Percentiles rank a stretch among this genome's conserved stretches.
Evolutionary conservation across 2,329 filamentous ascomycete genomes (phyloP).

Genomic region (Trichophyton mentagrophytes): DNA sequence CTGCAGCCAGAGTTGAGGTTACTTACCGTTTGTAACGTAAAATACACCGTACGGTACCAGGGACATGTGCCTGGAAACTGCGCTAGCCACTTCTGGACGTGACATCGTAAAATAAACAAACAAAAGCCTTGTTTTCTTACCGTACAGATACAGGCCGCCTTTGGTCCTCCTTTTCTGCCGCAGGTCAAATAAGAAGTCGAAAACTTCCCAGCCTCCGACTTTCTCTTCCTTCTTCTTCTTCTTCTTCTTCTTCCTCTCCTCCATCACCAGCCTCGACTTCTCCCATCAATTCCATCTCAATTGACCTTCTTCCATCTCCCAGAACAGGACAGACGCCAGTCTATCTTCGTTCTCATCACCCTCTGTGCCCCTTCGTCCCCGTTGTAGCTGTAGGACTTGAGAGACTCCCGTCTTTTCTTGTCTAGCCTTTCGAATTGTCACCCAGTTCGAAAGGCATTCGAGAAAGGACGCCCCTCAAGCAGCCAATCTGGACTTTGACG

Average conservation of each 20-base stretch:
- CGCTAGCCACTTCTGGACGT: slow-evolving; percentile 1
- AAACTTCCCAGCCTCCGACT: slow-evolving; percentile 5
- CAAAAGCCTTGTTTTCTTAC: not conserved
- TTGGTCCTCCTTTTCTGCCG: slow-evolving; percentile 11
- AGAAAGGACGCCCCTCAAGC: slow-evolving; percentile 64
- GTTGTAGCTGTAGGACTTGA: slow-evolving; percentile 12
- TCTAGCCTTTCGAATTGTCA: slow-evolving; percentile 36
- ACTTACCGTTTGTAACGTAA: not conserved
- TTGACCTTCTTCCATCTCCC: slow-evolving; percentile 3
- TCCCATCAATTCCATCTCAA: not conserved
- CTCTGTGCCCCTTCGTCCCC: slow-evolving; percentile 9
- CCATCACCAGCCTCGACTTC: slow-evolving; percentile 14
- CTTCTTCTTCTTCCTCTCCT: slow-evolving; percentile 14
- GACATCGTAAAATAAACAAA: not conserved
- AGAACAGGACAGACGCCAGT: not conserved
- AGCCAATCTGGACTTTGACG: slow-evolving; percentile 99
- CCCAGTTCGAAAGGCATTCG: slow-evolving; percentile 44
- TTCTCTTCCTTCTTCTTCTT: slow-evolving; percentile 15
- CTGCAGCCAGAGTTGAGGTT: too few species aligned
- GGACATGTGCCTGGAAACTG: not conserved
- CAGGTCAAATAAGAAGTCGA: too few species aligned
- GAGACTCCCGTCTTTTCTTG: slow-evolving; percentile 36
- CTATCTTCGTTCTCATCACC: slow-evolving; percentile 5
- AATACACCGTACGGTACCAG: not conserved
- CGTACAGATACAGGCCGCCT: slow-evolving; percentile 5